phyloP scores from a whole-genome alignment of 2,329 filamentous ascomycete genomes.

The Diplocarpon rosae region DNA sequence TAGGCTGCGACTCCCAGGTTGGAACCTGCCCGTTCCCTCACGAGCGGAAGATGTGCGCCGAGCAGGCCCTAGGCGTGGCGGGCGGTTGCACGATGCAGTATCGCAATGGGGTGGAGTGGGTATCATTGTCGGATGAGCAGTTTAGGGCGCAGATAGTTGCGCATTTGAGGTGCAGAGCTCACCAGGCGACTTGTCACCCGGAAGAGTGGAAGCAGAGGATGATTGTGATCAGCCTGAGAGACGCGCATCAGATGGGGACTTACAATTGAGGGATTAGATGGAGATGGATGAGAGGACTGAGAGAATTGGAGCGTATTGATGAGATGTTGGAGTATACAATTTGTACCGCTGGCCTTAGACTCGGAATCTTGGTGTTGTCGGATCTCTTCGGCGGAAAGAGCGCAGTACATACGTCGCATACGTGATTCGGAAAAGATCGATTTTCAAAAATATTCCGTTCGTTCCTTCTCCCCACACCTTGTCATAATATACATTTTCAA shows the following conservation, averaged over 20 bases:
- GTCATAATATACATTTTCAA: too few relatives aligned
- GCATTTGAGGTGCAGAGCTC: conserved; percentile 1
- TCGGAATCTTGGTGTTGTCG: too few relatives aligned
- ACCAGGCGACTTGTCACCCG: neutral
- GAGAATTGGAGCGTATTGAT: neutral
- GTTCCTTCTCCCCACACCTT: too few relatives aligned
- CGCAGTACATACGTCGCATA: too few relatives aligned
- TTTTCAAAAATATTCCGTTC: too few relatives aligned
- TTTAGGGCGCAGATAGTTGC: neutral
- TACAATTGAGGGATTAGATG: neutral
- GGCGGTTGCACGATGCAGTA: neutral
- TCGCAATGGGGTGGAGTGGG: neutral
- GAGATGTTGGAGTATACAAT: neutral
- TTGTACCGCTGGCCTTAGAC: too few relatives aligned
- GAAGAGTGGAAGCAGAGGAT: conserved; percentile 2
- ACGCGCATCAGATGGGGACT: neutral
- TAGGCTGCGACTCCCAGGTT: neutral
- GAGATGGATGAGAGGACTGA: neutral
- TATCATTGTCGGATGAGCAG: neutral
- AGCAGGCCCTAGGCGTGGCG: too few relatives aligned
- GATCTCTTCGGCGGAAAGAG: too few relatives aligned
- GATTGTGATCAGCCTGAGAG: neutral
- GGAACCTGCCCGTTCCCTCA: neutral
- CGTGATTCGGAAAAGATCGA: too few relatives aligned
- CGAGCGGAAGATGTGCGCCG: neutral